Conservation (phyloP, 176 grass and related monocot species). For the Paspalum notatum region DNA sequence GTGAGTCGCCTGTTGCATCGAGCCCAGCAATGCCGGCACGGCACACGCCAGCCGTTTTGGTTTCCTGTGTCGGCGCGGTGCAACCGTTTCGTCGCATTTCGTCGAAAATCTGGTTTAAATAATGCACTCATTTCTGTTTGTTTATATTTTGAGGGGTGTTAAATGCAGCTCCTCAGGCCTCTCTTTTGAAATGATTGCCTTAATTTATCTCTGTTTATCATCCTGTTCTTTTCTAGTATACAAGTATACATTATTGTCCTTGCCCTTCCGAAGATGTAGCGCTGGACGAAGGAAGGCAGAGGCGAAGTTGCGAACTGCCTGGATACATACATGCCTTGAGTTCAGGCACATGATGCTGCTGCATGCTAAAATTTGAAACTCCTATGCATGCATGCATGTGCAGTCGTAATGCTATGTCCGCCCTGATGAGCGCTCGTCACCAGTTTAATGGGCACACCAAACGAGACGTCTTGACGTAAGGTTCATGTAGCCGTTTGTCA, state of each 20-base stretch:
- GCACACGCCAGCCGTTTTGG: neutral
- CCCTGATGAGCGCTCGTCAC: neutral
- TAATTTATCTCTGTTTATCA: no score
- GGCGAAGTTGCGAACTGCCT: no score
- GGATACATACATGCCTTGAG: neutral
- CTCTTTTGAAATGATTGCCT: no score
- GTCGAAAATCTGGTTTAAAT: neutral
- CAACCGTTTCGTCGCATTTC: slow-evolving; percentile 12
- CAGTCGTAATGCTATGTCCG: no score
- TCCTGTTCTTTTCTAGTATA: no score
- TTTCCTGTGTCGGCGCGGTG: slow-evolving; percentile 6
- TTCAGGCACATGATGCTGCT: neutral
- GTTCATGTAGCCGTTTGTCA: slow-evolving; percentile 34
- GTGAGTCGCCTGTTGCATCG: slow-evolving; percentile 20
- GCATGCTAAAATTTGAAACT: slow-evolving; percentile 9
- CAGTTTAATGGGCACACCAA: slow-evolving; percentile 22
- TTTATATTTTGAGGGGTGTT: no score
- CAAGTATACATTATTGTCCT: no score
- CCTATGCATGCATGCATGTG: slow-evolving; percentile 1
- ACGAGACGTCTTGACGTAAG: slow-evolving; percentile 20
- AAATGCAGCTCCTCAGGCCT: no score
- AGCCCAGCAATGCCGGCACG: slow-evolving; percentile 23
- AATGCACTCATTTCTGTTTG: neutral
- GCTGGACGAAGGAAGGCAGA: neutral
- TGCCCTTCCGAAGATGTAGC: neutral